Percentiles rank a stretch among this genome's conserved stretches.
These are phyloP conservation scores for Ogataea trehaloabstinens DNA, from an alignment of 805 yeast species.

Conservation along the genomic window DNA sequence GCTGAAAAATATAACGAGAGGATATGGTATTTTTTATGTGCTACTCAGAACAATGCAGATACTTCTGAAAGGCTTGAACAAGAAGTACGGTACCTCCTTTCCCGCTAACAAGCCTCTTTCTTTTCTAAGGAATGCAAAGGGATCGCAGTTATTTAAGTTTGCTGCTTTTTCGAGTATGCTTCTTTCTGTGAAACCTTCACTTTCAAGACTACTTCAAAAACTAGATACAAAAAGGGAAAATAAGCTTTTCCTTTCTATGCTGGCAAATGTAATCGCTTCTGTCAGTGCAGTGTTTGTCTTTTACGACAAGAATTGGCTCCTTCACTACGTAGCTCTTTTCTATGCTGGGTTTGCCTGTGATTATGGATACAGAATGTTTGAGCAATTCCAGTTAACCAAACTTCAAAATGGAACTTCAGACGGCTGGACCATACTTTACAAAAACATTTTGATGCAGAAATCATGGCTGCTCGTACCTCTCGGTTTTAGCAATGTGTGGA, in stretches of 20 bases:
- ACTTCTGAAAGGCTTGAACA: background rate
- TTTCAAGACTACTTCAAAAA: background rate
- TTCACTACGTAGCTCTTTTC: constrained; percentile 3
- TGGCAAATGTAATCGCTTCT: constrained; percentile 1
- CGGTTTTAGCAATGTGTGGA: constrained; percentile 5
- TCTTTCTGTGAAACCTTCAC: constrained; percentile 3
- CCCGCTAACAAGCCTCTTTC: background rate
- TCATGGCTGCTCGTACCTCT: constrained; percentile 5
- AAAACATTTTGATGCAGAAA: background rate
- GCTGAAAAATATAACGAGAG: background rate
- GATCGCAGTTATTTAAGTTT: constrained; percentile 1
- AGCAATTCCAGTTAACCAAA: constrained; percentile 3
- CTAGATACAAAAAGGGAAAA: background rate
- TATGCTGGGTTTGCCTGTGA: constrained; percentile 5
- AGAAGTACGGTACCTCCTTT: background rate
- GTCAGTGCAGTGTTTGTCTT: background rate
- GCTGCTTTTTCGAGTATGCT: constrained; percentile 2
- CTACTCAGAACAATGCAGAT: background rate
- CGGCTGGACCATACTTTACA: background rate
- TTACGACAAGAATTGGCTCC: constrained; percentile 4
- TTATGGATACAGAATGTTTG: constrained; percentile 3
- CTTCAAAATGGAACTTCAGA: background rate
- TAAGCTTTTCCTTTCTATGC: background rate
- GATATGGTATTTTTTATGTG: background rate
- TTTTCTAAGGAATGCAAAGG: background rate